Base-by-base conservation (phyloP, 208 protist species). In the Trypanosoma cruzi region DNA sequence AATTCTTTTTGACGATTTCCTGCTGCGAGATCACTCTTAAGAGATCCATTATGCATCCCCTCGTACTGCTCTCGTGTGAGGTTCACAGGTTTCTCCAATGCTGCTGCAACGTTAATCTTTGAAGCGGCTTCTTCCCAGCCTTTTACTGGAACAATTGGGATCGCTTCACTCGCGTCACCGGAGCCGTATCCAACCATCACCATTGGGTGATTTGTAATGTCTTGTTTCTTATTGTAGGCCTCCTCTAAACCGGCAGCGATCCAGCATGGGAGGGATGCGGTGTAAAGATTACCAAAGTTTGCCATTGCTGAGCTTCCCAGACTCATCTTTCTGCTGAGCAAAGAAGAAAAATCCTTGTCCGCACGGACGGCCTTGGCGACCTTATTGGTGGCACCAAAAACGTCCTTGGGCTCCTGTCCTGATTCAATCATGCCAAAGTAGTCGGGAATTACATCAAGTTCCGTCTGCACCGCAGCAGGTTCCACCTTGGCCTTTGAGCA, bases 201-300 rank as follows among this genome's bases (percentile, higher is more conserved):
- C 88, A 96, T 96, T 18, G 86, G 88, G 76, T 91, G 85, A 48
- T 80, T 80, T 49, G 83, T 80, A 55, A 96, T 91, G 77, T 94
- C 89, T 53, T 90, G 80, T 67, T 92, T 93, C 68, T 79, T 83
- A 8, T 29, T 75, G 68, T 89, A 85, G 37, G 91, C 91, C 78
- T 96, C 88, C 75, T 94, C 91, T 64, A 94, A 91, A 37, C 91
- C 91, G 55, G 89, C 88, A 48, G 88, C 88, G 60, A 96, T 70
- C 91, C 91, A 96, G 78, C 88, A 93, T 8, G 91, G 91, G 49
- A 96, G 84, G 57, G 91, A 96, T 34, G 91, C 91, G 22, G 91
- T 95, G 85, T 96, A 96, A 52, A 96, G 80, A 72, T 96, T 96
- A 65, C 91, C 91, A 74, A 94, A 93, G 71, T 95, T 92, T 61